Percentiles rank a stretch among this genome's conserved stretches.
These are phyloP conservation scores for Backusella mclennaniae DNA, from an alignment of 192 early-diverging fungal genomes.

Conservation along the genomic window DNA sequence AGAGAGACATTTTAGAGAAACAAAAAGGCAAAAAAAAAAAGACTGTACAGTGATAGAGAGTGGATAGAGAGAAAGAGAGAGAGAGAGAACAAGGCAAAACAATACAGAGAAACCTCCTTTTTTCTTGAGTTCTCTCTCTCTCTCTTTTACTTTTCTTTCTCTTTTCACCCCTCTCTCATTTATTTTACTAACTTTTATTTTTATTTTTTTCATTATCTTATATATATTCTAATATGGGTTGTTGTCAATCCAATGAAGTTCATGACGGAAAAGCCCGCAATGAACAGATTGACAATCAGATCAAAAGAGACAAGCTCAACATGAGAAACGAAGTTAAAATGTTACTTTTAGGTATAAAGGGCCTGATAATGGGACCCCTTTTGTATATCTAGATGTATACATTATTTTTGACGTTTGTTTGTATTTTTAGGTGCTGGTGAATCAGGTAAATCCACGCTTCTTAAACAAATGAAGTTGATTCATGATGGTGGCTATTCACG, in stretches of 20 bases:
- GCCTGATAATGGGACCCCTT: too few relatives aligned
- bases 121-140: not conserved
- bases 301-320: slow-evolving; percentile 78
- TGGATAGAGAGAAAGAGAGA: not conserved
- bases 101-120: not conserved
- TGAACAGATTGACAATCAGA: slow-evolving; percentile 89
- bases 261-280: slow-evolving; percentile 81
- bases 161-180: not conserved
- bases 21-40: not conserved
- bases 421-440: slow-evolving; percentile 80
- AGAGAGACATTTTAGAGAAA: not conserved
- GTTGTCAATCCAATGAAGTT: slow-evolving; percentile 84
- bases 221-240: slow-evolving; percentile 73
- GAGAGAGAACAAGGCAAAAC: not conserved
- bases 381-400: not conserved
- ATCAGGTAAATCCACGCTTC: slow-evolving; percentile 95
- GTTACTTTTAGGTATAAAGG: slow-evolving; percentile 73
- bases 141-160: not conserved
- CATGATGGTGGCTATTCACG: slow-evolving; percentile 90
- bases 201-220: not conserved
- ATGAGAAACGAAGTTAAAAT: slow-evolving; percentile 95
- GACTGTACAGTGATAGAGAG: not conserved
- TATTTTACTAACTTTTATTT: not conserved
- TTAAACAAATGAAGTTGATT: slow-evolving; percentile 99
- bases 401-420: not conserved